Percentiles rank a stretch among this genome's conserved stretches.
These are phyloP conservation scores for Thinopyrum elongatum DNA, from an alignment of 176 grass and related monocot species.

Conservation along the genomic window DNA sequence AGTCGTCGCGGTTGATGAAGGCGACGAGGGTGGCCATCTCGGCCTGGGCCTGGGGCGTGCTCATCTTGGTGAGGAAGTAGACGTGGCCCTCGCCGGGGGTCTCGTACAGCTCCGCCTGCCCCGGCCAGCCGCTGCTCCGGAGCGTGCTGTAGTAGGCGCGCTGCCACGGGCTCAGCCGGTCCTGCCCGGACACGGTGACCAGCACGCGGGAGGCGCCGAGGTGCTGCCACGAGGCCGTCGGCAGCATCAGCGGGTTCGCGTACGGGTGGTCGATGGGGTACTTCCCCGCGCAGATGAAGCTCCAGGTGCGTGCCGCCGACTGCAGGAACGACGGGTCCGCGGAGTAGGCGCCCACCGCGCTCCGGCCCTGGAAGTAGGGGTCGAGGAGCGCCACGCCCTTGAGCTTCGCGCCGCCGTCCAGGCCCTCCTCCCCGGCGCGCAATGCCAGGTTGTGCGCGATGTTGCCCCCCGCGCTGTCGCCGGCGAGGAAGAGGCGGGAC, in stretches of 20 bases:
- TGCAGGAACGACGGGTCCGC: slow-evolving; percentile 44
- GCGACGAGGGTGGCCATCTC: slow-evolving; percentile 47
- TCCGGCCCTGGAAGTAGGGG: slow-evolving; percentile 74
- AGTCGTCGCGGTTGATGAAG: slow-evolving; percentile 48
- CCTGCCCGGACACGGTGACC: slow-evolving; percentile 48
- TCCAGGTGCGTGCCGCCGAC: slow-evolving; percentile 62
- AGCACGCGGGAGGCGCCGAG: slow-evolving; percentile 49
- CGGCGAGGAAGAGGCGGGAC: slow-evolving; percentile 56
- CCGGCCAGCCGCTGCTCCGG: slow-evolving; percentile 22
- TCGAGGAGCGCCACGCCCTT: slow-evolving; percentile 61
- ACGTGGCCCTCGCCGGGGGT: slow-evolving; percentile 54
- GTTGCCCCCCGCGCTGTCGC: slow-evolving; percentile 82
- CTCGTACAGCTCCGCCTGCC: slow-evolving; percentile 45
- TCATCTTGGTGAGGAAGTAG: slow-evolving; percentile 55
- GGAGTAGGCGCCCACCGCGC: slow-evolving; percentile 39
- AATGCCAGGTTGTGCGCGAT: slow-evolving; percentile 87
- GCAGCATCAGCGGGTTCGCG: slow-evolving; percentile 54
- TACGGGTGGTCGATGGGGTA: slow-evolving; percentile 67
- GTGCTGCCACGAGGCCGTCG: slow-evolving; percentile 37
- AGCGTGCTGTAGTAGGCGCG: slow-evolving; percentile 49
- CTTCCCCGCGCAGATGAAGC: slow-evolving; percentile 54
- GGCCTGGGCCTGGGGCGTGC: slow-evolving; percentile 41
- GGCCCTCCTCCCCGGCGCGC: slow-evolving; percentile 35
- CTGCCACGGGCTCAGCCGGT: slow-evolving; percentile 55
- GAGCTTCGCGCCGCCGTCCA: slow-evolving; percentile 42